Evolutionary conservation across 352 stramenopile species (phyloP), one percentile per base, ranked within the genome.

Genomic region (Globisporangium nagaii): DNA sequence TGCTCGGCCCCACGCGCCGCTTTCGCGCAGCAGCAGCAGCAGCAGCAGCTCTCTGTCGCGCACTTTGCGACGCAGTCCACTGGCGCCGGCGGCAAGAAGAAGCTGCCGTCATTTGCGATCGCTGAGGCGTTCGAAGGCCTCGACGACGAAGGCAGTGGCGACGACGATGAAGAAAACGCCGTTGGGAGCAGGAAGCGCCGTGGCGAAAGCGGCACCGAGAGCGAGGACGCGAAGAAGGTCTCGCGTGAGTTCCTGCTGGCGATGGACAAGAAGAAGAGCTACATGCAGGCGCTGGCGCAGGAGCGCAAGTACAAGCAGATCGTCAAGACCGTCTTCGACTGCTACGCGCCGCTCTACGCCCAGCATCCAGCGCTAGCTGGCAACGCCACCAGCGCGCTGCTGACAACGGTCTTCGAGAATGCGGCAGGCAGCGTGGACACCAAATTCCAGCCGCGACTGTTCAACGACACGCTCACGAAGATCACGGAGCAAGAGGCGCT

Each of bases 251-350:
- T 88, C 22, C 62, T 71, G 10, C 50, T 58, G n/a, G 78, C 64
- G 4, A 73, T 88, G 73, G 75, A 82, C 47, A 75, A 79, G 53
- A 88, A 88, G 59, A 79, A 70, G 54, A 45, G 62, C 52, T 88
- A 75, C 75, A 80, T 88, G 73, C 66, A 74, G 55, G 56, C 57
- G 42, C 71, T 86, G 39, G 69, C 60, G 2, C 47, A 68, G 20
- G 53, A 71, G 46, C 62, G 71, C 20, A 53, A 71, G 27, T 79
- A 67, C 34, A 56, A 58, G 9, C 53, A 60, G 35, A 19, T 89
- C 25, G 45, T 86, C 36, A 75, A 84, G 46, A 63, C 60, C 41
- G 73, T 86, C 13, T 60, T 56, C 24, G 78, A 89, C 43, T 86
- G 75, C 56, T 89, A 89, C 65, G 70, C 68, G 20, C 78, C 75